Conservation (phyloP, 2,329 filamentous ascomycete genomes). For the Hypoxylon sp. region DNA sequence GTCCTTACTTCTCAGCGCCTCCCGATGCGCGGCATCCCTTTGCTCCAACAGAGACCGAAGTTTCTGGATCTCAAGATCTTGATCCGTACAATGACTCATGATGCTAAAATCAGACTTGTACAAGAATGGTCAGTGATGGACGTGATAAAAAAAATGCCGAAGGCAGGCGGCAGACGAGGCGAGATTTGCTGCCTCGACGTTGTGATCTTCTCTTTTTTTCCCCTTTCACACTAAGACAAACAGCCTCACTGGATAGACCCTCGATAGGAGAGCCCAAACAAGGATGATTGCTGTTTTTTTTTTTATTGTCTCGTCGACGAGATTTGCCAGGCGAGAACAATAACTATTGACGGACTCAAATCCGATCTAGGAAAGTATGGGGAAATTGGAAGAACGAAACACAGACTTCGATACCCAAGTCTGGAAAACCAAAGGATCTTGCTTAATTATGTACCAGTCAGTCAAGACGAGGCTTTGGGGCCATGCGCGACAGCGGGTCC, state of each 20-base stretch:
- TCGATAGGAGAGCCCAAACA: conserved; percentile 39
- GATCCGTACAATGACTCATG: conserved; percentile 50
- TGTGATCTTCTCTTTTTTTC: conserved; percentile 35
- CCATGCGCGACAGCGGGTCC: conserved; percentile 53
- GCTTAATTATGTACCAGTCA: conserved; percentile 54
- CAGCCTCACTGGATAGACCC: conserved; percentile 44
- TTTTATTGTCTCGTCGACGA: conserved; percentile 37
- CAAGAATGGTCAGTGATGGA: conserved; percentile 33
- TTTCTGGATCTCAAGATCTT: conserved; percentile 50
- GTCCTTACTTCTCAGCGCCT: conserved; percentile 48
- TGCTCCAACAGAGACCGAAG: conserved; percentile 48
- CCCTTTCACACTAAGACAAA: conserved; percentile 40
- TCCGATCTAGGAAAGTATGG: conserved; percentile 46
- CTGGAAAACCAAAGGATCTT: conserved; percentile 45
- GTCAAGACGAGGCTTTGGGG: conserved; percentile 54
- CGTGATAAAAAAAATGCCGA: conserved; percentile 22
- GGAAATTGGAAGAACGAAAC: conserved; percentile 45
- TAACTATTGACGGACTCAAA: conserved; percentile 43
- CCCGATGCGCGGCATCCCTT: conserved; percentile 38
- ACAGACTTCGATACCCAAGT: conserved; percentile 45
- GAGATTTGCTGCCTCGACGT: conserved; percentile 34
- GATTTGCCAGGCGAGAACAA: conserved; percentile 41
- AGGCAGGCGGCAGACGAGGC: conserved; percentile 36
- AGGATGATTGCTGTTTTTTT: conserved; percentile 44
- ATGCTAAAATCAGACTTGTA: conserved; percentile 37